phyloP scores from a whole-genome alignment of 2,329 filamentous ascomycete species.

The Sporothrix schenckii region DNA sequence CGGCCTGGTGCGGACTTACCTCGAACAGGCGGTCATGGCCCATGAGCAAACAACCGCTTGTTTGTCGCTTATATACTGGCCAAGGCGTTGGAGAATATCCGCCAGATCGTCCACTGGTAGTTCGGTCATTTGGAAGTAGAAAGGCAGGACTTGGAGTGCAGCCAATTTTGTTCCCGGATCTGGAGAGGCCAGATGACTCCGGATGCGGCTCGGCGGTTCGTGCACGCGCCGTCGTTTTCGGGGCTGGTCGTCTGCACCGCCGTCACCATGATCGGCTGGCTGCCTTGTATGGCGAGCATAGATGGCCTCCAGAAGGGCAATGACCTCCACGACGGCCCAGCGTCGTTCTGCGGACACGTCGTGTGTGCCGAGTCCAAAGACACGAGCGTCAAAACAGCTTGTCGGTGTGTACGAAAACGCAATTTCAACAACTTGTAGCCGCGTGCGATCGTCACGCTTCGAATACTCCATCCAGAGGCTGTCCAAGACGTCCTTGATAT shows the following conservation, averaged over 20 bases:
- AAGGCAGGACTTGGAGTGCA: conserved; percentile 61
- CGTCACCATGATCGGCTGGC: conserved; percentile 33
- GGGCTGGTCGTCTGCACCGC: conserved; percentile 50
- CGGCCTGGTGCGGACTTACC: conserved; percentile 46
- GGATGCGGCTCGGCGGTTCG: conserved; percentile 51
- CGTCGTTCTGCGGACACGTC: conserved; percentile 59
- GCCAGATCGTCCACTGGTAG: conserved; percentile 56
- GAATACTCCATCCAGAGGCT: conserved; percentile 78
- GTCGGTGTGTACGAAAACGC: conserved; percentile 55
- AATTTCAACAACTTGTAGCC: conserved; percentile 78
- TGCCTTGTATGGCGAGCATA: conserved; percentile 42
- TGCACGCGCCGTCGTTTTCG: conserved; percentile 56
- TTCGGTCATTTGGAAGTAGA: conserved; percentile 54
- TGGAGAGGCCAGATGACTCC: conserved; percentile 52
- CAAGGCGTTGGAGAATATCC: conserved; percentile 61
- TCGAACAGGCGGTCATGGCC: conserved; percentile 80
- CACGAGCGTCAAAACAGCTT: conserved; percentile 52
- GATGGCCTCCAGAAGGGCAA: conserved; percentile 61
- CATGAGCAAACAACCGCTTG: conserved; percentile 69
- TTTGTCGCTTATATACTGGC: conserved; percentile 68
- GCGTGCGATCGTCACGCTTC: conserved; percentile 68
- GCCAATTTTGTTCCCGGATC: conserved; percentile 53
- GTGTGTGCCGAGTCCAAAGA: conserved; percentile 59
- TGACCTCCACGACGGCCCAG: conserved; percentile 62
- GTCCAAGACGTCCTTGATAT: conserved; percentile 68